Evolutionary conservation across 1,284 basidiomycete genomes (phyloP).

Genomic region (Trichosporon faecale): DNA sequence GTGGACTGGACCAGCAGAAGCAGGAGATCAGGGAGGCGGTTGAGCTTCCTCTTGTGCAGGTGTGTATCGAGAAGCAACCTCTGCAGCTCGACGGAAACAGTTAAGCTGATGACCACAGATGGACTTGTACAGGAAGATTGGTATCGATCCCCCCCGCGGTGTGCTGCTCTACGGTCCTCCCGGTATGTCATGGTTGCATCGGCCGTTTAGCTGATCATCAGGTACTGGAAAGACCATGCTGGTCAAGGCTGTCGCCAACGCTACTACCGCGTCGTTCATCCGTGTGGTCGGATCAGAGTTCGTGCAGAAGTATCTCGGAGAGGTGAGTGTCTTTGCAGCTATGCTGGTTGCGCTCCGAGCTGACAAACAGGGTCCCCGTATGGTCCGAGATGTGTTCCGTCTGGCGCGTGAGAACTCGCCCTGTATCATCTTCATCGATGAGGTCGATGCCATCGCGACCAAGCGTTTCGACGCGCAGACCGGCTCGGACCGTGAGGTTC

Average conservation of each 20-base stretch:
- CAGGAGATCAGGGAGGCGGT: conserved; percentile 99
- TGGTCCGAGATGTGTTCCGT: conserved; percentile 99
- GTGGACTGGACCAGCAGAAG: conserved; percentile 97
- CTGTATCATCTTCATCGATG: conserved; percentile 99
- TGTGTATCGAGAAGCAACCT: conserved; percentile 21
- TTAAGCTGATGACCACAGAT: conserved; percentile 60
- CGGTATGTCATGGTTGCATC: conserved; percentile 46
- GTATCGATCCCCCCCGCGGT: conserved; percentile 96
- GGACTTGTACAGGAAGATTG: conserved; percentile 98
- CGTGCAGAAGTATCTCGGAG: conserved; percentile 98
- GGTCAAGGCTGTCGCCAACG: conserved; percentile 96
- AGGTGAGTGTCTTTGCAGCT: conserved; percentile 52
- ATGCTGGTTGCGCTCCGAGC: background rate
- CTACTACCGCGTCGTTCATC: conserved; percentile 96
- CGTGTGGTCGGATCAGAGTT: conserved; percentile 98
- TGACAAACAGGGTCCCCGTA: conserved; percentile 72
- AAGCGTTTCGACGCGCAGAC: conserved; percentile 99
- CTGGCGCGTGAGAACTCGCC: conserved; percentile 96
- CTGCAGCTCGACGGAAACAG: background rate
- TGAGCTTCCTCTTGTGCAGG: conserved; percentile 83
- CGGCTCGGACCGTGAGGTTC: conserved; percentile 97
- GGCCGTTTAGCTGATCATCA: conserved; percentile 44
- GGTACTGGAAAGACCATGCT: conserved; percentile 99
- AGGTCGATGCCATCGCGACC: conserved; percentile 98
- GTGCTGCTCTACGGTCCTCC: conserved; percentile 91